Base-by-base conservation (phyloP, 305 asterid genomes). In the Stenogyne calaminthoides region DNA sequence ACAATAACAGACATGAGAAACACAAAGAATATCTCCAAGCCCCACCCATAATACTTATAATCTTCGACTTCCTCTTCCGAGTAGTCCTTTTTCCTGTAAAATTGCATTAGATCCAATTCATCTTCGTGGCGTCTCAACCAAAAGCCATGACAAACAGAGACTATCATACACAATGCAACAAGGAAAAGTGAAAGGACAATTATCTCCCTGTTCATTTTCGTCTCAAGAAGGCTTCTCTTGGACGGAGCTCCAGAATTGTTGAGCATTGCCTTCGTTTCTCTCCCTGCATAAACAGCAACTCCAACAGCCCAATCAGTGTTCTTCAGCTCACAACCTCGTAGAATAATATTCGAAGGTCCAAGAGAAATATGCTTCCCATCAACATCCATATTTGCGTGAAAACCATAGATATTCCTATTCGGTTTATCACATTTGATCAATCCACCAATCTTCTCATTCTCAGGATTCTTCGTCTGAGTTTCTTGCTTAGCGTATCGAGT, bases 401-500 rank as follows among this genome's bases (percentile, higher is more conserved):
- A 95, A 6, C 99, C 99, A 56, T 95, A 95, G 34, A 95, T 92
- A 67, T 92, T 92, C 83, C 99, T 82, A 70, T 90, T 95, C 8
- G 99, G 99, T 42, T 88, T 92, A 77, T 95, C 99, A 47, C 98
- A 92, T 83, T 91, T 95, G 82, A 95, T 95, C 79, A 89, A 40
- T 74, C 96, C 96, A 54, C 47, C 73, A 49, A 87, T 69, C 39
- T 12, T 77, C 74, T 81, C 94, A 71, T 54, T 73, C 83, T 87
- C 92, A 0, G 79, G 82, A 71, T 78, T 81, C 60, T 80, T 90
- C 86, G 78, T 79, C 68, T 92, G 97, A 0, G 97, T 95, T 71
- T 95, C 99, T 80, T 95, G 99, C 87, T 90, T 95, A 1, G 99
- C 98, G 68, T 95, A 95, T 27, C 98, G 91, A 16, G 97, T 90